These are phyloP conservation scores for Talaromyces sp. DNA, from an alignment of 2,329 filamentous ascomycete genomes.

Conservation along the genomic window DNA sequence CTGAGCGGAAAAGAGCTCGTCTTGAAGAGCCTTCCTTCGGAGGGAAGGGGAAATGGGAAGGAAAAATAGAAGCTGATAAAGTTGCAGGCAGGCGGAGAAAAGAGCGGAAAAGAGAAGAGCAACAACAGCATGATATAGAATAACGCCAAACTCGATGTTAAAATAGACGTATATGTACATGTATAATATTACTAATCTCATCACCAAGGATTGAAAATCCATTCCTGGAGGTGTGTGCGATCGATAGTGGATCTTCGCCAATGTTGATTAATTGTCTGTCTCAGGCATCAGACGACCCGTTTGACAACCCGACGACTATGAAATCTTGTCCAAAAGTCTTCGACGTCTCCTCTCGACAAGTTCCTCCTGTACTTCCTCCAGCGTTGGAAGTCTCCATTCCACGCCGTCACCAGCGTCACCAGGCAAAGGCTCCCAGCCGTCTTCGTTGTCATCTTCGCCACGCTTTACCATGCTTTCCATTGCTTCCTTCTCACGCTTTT, in stretches of 20 bases:
- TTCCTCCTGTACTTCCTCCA: slow-evolving; percentile 92
- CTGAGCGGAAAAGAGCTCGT: slow-evolving; percentile 40
- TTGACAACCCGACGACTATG: slow-evolving; percentile 22
- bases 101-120: neutral
- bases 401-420: slow-evolving; percentile 80
- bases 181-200: neutral
- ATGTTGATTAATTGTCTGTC: neutral
- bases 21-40: neutral
- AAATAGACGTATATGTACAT: neutral
- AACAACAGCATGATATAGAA: neutral
- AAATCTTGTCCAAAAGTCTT: slow-evolving; percentile 77
- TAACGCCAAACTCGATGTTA: neutral
- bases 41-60: neutral
- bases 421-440: slow-evolving; percentile 78
- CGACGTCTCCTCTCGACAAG: slow-evolving; percentile 78
- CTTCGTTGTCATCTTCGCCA: slow-evolving; percentile 54
- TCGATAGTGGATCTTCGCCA: neutral
- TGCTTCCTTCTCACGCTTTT: slow-evolving; percentile 75
- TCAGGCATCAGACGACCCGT: neutral
- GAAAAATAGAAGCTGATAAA: neutral
- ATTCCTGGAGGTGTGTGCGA: neutral
- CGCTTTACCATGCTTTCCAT: slow-evolving; percentile 61
- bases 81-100: neutral
- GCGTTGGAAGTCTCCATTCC: slow-evolving; percentile 74
- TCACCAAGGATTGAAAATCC: neutral